Evolutionary conservation across 2,329 filamentous ascomycete genomes (phyloP).

Genomic region (Cephalotrichum gorgonifer): DNA sequence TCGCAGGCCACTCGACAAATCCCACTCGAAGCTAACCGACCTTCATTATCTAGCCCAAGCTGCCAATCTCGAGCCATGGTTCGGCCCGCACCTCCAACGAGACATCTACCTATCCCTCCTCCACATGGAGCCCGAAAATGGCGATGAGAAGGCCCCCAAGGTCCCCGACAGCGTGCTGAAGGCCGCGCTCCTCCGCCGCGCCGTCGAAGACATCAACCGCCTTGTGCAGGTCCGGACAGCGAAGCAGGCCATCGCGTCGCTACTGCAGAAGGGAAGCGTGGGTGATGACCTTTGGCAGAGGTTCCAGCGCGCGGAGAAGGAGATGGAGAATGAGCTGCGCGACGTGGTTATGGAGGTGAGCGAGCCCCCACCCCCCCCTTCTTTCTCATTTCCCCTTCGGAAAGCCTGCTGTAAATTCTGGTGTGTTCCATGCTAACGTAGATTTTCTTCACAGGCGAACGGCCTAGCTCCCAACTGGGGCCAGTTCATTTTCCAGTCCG

Average conservation of each 20-base stretch:
- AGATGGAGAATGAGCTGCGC: conserved; percentile 91
- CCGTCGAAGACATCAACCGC: conserved; percentile 84
- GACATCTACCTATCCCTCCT: conserved; percentile 91
- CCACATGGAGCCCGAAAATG: conserved; percentile 58
- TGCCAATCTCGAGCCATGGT: conserved; percentile 87
- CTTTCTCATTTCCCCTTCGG: not conserved
- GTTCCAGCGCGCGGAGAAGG: conserved; percentile 85
- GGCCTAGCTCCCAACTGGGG: conserved; percentile 84
- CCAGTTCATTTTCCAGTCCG: conserved; percentile 90
- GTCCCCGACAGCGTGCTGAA: conserved; percentile 79
- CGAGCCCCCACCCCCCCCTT: not conserved
- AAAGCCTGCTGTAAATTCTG: too few species aligned
- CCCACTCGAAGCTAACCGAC: conserved; percentile 8
- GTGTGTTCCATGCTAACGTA: not conserved
- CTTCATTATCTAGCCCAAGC: conserved; percentile 52
- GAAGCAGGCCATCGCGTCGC: conserved; percentile 74
- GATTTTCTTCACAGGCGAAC: conserved; percentile 57
- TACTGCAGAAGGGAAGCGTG: conserved; percentile 84
- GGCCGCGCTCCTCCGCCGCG: conserved; percentile 78
- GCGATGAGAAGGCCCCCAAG: conserved; percentile 55
- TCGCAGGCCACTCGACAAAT: not conserved
- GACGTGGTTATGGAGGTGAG: conserved; percentile 87
- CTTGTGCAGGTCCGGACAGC: conserved; percentile 81
- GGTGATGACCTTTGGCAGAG: conserved; percentile 94
- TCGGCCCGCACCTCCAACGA: conserved; percentile 78